These are phyloP conservation scores for Paramyrothecium roridum DNA, from an alignment of 2,329 filamentous ascomycete genomes.

Conservation along the genomic window DNA sequence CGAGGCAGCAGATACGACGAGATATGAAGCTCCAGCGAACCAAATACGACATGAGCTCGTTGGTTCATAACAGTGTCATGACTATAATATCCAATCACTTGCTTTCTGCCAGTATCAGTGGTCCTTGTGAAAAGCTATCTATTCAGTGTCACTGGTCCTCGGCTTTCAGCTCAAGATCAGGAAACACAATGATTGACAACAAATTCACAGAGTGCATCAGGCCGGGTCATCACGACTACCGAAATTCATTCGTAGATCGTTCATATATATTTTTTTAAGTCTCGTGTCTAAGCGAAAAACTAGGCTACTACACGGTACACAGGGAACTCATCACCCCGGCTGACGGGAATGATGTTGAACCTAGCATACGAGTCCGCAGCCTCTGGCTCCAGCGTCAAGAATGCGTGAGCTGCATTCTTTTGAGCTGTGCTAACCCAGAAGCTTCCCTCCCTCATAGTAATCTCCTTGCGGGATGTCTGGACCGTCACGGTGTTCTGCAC, in stretches of 20 bases:
- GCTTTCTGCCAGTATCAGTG: too few relatives aligned
- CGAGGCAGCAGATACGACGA: neutral
- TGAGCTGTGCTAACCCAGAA: slow-evolving; percentile 27
- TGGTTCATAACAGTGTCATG: neutral
- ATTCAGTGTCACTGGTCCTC: too few relatives aligned
- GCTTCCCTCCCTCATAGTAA: slow-evolving; percentile 21
- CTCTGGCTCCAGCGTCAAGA: slow-evolving; percentile 27
- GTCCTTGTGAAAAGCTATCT: too few relatives aligned
- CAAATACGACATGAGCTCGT: neutral
- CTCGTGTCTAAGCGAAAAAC: neutral
- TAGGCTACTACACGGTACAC: slow-evolving; percentile 16
- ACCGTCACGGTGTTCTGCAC: slow-evolving; percentile 17
- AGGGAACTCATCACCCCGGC: slow-evolving; percentile 24
- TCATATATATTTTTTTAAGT: neutral
- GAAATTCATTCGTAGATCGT: neutral
- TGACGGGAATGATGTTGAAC: slow-evolving; percentile 23
- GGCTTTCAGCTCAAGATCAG: too few relatives aligned
- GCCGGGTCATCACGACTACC: neutral
- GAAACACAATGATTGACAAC: too few relatives aligned
- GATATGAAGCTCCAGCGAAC: neutral
- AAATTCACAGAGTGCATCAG: too few relatives aligned
- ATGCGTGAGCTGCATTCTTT: slow-evolving; percentile 24
- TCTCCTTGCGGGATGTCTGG: slow-evolving; percentile 7
- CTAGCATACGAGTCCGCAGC: slow-evolving; percentile 28
- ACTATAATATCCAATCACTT: too few relatives aligned